A percentile compares a stretch with the other conserved stretches of the same genome.
phyloP scores from a whole-genome alignment of 2,329 filamentous ascomycete species.

The Alternaria novae-zelandiae region DNA sequence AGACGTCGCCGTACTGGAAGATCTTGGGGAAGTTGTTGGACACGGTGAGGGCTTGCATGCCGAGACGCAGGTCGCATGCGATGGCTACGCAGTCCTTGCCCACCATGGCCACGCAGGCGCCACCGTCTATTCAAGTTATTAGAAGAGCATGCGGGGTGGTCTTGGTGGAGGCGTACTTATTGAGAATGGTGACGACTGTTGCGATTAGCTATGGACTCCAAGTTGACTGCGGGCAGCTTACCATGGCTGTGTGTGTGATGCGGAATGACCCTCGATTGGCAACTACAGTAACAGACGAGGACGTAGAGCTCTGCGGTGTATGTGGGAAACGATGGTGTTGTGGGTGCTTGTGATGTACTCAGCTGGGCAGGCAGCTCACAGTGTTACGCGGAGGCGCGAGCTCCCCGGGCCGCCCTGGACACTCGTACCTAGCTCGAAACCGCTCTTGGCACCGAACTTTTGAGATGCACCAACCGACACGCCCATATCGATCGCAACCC shows the following conservation, averaged over 20 bases:
- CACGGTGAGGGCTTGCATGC: constrained; percentile 93
- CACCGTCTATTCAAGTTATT: constrained; percentile 69
- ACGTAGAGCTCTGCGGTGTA: neutral
- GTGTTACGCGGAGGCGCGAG: constrained; percentile 22
- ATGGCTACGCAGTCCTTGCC: constrained; percentile 99
- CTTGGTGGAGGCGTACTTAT: constrained; percentile 71
- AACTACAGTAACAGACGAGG: neutral
- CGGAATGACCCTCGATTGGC: neutral
- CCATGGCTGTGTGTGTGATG: constrained; percentile 44
- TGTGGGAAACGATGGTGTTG: constrained; percentile 4
- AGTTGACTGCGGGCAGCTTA: constrained; percentile 33
- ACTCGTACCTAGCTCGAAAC: constrained; percentile 3
- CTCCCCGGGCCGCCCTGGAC: constrained; percentile 10
- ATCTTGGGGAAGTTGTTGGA: constrained; percentile 99
- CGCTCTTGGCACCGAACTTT: constrained; percentile 22
- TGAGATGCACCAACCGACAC: constrained; percentile 4
- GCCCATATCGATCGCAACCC: constrained; percentile 5
- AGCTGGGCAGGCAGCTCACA: constrained; percentile 22
- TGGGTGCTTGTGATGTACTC: constrained; percentile 10
- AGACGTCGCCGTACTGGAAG: constrained; percentile 95
- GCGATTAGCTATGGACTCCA: constrained; percentile 40
- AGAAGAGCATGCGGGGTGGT: constrained; percentile 5
- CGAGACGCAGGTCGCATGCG: constrained; percentile 96
- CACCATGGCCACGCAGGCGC: constrained; percentile 97
- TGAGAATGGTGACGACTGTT: constrained; percentile 86